phyloP scores from a whole-genome alignment of 352 stramenopile species.

The Peronospora destructor region DNA sequence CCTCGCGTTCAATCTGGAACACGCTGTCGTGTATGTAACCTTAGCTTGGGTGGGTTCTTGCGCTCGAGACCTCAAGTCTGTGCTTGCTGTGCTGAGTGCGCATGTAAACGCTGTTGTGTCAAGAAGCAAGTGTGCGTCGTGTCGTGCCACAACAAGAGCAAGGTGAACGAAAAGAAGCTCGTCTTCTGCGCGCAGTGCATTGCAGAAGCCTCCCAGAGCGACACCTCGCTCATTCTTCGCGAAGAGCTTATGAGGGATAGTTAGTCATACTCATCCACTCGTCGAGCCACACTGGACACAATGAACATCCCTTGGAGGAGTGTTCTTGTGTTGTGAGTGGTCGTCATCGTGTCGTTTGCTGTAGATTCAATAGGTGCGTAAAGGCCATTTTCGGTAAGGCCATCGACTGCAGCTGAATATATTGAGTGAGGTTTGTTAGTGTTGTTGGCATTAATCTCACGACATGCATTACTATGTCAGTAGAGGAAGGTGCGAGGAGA shows the following conservation, averaged over 20 bases:
- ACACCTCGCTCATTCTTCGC: slow-evolving; percentile 27
- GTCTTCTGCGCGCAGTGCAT: slow-evolving; percentile 37
- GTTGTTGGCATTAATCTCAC: slow-evolving; percentile 18
- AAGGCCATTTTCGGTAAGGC: slow-evolving; percentile 1
- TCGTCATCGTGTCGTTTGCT: background rate
- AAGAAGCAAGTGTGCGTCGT: slow-evolving; percentile 36
- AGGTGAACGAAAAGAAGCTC: slow-evolving; percentile 37
- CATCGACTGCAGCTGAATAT: slow-evolving; percentile 34
- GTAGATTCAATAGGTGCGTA: background rate
- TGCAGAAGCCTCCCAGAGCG: slow-evolving; percentile 28
- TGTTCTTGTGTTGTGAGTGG: background rate
- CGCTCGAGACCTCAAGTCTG: slow-evolving; percentile 21
- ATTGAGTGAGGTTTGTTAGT: slow-evolving; percentile 29
- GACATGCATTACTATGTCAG: slow-evolving; percentile 24
- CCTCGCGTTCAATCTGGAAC: slow-evolving; percentile 11
- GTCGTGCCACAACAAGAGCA: slow-evolving; percentile 29
- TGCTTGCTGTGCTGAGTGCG: slow-evolving; percentile 25
- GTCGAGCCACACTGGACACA: slow-evolving; percentile 18
- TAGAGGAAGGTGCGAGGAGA: slow-evolving; percentile 23
- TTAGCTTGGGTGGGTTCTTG: slow-evolving; percentile 29
- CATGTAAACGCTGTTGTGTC: slow-evolving; percentile 38
- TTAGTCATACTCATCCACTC: slow-evolving; percentile 29
- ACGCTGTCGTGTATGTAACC: slow-evolving; percentile 27
- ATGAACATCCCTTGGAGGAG: slow-evolving; percentile 6
- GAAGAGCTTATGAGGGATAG: slow-evolving; percentile 27